Evolutionary conservation across 306 rosid species (phyloP).

Genomic region (Fragaria ananassa): DNA sequence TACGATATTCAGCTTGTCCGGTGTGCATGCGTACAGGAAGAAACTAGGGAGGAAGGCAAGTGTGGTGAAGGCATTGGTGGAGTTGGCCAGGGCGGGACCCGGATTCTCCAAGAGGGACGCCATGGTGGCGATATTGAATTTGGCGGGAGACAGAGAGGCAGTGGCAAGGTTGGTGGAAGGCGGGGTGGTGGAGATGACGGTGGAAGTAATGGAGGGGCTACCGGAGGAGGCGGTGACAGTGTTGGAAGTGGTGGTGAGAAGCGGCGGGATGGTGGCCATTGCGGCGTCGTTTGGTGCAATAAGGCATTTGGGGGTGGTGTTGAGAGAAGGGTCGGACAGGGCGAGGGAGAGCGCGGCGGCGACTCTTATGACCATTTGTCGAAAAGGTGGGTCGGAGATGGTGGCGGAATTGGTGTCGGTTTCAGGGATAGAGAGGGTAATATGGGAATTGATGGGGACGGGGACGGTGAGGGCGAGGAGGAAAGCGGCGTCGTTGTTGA

Average conservation of each 20-base stretch:
- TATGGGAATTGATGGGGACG: conserved; percentile 83
- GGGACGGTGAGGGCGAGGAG: conserved; percentile 69
- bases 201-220: conserved; percentile 43
- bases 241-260: conserved; percentile 71
- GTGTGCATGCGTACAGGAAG: conserved; percentile 44
- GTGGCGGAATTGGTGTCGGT: conserved; percentile 69
- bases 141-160: conserved; percentile 68
- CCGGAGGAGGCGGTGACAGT: conserved; percentile 77
- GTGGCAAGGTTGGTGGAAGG: conserved; percentile 60
- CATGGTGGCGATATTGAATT: conserved; percentile 62
- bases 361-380: conserved; percentile 63
- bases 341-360: conserved; percentile 88
- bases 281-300: conserved; percentile 54
- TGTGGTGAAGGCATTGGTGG: conserved; percentile 59
- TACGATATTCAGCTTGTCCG: conserved; percentile 64
- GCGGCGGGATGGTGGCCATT: conserved; percentile 71
- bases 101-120: conserved; percentile 57
- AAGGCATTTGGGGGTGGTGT: conserved; percentile 42
- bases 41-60: conserved; percentile 68
- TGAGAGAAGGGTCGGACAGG: conserved; percentile 76
- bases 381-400: conserved; percentile 78
- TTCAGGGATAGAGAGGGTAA: conserved; percentile 69
- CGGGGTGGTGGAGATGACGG: conserved; percentile 56
- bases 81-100: conserved; percentile 61
- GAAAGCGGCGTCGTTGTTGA: conserved; percentile 78